A percentile compares a stretch with the other conserved stretches of the same genome.
Conservation (phyloP, 148 eudicot species). For the Chenopodium album region DNA sequence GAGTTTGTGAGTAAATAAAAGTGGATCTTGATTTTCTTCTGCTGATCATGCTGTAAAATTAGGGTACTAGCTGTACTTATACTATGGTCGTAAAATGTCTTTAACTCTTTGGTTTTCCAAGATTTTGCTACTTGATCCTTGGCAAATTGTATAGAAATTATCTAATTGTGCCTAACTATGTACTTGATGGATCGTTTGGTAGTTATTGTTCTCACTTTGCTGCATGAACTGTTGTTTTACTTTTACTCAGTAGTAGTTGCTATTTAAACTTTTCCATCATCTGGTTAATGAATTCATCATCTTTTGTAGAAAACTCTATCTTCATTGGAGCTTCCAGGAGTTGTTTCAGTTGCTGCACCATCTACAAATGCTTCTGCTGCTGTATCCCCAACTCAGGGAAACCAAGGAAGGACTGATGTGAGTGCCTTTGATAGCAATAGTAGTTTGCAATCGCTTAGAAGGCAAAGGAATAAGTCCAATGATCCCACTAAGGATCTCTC, state of each 20-base stretch:
- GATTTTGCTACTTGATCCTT: too few relatives aligned
- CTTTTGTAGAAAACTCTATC: slow-evolving; percentile 77
- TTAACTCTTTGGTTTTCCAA: background rate
- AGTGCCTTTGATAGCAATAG: slow-evolving; percentile 38
- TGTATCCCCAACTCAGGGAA: slow-evolving; percentile 40
- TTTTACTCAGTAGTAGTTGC: slow-evolving; percentile 4
- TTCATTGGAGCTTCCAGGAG: slow-evolving; percentile 87
- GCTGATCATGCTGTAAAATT: background rate
- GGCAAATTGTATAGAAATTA: background rate
- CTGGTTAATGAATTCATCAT: background rate
- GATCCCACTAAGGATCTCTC: slow-evolving; percentile 94
- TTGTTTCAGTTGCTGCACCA: slow-evolving; percentile 54
- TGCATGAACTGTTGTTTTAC: background rate
- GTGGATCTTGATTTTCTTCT: background rate
- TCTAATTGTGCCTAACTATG: background rate
- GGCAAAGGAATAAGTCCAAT: slow-evolving; percentile 59
- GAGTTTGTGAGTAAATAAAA: background rate
- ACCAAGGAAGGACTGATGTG: slow-evolving; percentile 38
- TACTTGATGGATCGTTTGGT: background rate
- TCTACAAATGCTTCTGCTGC: slow-evolving; percentile 42
- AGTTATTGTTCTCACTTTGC: background rate
- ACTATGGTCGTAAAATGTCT: background rate
- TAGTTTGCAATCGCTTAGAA: slow-evolving; percentile 45
- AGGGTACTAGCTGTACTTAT: background rate
- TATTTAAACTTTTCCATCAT: background rate